Evolutionary conservation across 805 yeast species (phyloP), one percentile per base, ranked within the genome.

Genomic region (Yarrowia keelungensis): DNA sequence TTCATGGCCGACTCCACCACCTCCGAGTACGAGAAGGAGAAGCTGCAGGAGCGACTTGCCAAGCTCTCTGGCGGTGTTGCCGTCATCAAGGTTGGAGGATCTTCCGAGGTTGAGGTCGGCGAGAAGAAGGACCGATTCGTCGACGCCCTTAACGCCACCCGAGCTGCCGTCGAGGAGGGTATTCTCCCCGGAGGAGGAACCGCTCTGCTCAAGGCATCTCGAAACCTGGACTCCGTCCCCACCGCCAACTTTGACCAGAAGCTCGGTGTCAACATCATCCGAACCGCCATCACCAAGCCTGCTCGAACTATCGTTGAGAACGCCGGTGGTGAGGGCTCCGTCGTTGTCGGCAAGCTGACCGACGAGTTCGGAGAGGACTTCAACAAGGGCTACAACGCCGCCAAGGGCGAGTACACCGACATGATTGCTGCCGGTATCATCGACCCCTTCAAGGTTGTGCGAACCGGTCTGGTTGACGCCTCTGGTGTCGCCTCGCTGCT

Each of bases 101-200:
- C 97, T 56, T 90, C 97, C 26, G 98, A 95, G 83, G 90, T 95
- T 73, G 98, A 95, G 83, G 99, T 95, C 73, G 96, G 98, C 77
- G 99, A 95, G 85, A 95, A 95, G 95, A 95, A 95, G 85, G 99
- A 95, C 81, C 90, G 99, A 82, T 91, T 92, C 78, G 98, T 95
- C 76, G 99, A 95, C 83, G 98, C 99, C 36, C 86, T 95, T 79
- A 94, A 95, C 79, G 98, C 99, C 69, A 95, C 98, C 67, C 92
- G 98, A 82, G 98, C 99, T 70, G 99, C 99, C 73, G 97, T 95
- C 72, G 94, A 94, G 82, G 97, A 92, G 82, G 99, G 99, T 82
- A 92, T 95, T 78, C 86, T 95, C 74, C 99, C 99, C 78, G 99
- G 99, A 83, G 99, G 99, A 80, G 99, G 99, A 82, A 92, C 98